These are phyloP conservation scores for Polytrichum formosum DNA, from an alignment of 225 moss, liverwort and hornwort genomes.

Conservation along the genomic window DNA sequence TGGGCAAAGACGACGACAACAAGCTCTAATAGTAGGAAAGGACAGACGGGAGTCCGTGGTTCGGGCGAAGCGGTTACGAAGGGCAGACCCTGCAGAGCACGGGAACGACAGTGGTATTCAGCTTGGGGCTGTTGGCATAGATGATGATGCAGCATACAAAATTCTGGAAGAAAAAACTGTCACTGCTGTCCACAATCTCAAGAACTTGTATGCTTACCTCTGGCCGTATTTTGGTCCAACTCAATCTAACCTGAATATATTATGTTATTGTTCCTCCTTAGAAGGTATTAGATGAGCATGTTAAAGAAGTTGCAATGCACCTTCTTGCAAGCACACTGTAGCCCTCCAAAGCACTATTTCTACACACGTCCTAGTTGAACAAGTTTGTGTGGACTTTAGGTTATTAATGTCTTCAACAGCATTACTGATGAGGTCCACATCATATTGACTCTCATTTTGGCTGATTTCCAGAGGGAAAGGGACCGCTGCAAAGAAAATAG, in stretches of 20 bases:
- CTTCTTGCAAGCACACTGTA: too few species aligned
- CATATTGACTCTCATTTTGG: too few species aligned
- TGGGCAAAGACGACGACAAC: slow-evolving; percentile 80
- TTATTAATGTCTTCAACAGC: too few species aligned
- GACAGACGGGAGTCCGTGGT: slow-evolving; percentile 94
- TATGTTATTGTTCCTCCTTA: not conserved
- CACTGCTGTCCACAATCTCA: slow-evolving; percentile 64
- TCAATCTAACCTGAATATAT: not conserved
- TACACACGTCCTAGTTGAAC: too few species aligned
- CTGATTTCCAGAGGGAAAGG: slow-evolving; percentile 47
- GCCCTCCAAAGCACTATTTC: too few species aligned
- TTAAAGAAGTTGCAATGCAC: too few species aligned
- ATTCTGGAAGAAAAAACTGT: slow-evolving; percentile 63
- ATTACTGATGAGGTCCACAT: too few species aligned
- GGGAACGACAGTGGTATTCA: slow-evolving; percentile 36
- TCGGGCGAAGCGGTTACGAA: slow-evolving; percentile 79
- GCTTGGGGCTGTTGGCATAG: slow-evolving; percentile 37
- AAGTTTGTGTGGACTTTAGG: too few species aligned
- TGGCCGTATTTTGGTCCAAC: not conserved
- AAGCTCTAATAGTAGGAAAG: slow-evolving; percentile 82
- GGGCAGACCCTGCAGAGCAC: slow-evolving; percentile 52
- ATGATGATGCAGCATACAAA: slow-evolving; percentile 58
- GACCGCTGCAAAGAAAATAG: slow-evolving; percentile 63
- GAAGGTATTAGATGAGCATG: too few species aligned
- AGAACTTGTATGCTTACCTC: slow-evolving; percentile 43